Base-by-base conservation (phyloP, 352 stramenopile genomes). In the Pythium apleroticum region DNA sequence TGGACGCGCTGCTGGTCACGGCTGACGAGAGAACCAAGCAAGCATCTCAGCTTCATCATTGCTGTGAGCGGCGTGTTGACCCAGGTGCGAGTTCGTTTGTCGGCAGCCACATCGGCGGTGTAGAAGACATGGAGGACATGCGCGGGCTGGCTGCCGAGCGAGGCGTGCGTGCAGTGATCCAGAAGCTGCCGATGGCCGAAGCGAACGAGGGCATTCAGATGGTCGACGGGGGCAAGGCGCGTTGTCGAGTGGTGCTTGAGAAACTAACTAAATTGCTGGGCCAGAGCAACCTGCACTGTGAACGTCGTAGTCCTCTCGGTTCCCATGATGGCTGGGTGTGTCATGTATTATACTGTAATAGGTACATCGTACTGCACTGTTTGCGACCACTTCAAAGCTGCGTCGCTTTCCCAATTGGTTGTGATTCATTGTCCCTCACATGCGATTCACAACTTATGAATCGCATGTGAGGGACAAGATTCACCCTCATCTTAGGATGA, bases 101-200 rank as follows among this genome's bases (percentile, higher is more conserved):
- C 22, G 90, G 89, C 46, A 89, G 72, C 46, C 49, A 80, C 24
- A 93, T 97, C 65, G 90, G 91, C 28, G 84, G 89, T 60, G 88
- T 94, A 25, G 60, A 75, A 12, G 84, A 95, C 60, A 93, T 89
- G 20, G 81, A 94, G 52, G 81, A 96, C 41, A 95, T 97, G 85
- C 69, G 97, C 2, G 73, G 91, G 37, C 78, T 97, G 27, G 71
- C 69, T 1, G 63, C 83, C 54, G 78, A 93, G 56, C n/a, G n/a
- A n/a, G 75, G 89, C 9, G 83, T 96, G 27, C 69, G 74, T 5
- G 69, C 79, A 17, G 68, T 86, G 0, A 76, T 84, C 35, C 73
- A 86, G 61, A 82, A 75, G 55, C 28, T 88, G 55, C 73, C 80
- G 7, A 85, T 87, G 76, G 65, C 41, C 43, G 50, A 81, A 27